These are phyloP conservation scores for Pleurozium schreberi DNA, from an alignment of 225 moss, liverwort and hornwort species.

Conservation along the genomic window DNA sequence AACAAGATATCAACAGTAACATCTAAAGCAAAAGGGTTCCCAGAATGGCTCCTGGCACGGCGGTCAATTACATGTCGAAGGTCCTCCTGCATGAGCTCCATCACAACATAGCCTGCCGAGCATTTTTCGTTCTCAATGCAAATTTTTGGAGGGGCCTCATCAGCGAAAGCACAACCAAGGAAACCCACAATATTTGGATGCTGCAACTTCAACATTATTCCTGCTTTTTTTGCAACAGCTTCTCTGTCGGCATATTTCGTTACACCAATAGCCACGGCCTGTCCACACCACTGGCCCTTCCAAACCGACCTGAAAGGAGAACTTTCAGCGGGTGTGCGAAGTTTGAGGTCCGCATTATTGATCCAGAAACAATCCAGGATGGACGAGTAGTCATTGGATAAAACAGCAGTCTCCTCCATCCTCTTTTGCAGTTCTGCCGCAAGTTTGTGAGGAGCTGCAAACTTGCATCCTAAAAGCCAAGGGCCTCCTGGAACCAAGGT, in stretches of 20 bases:
- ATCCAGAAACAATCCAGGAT: neutral
- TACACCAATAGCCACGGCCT: neutral
- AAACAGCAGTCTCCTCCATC: neutral
- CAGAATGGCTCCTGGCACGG: neutral
- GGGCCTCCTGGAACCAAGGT: neutral
- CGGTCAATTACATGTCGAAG: neutral
- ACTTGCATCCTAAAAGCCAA: neutral
- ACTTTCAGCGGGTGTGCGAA: neutral
- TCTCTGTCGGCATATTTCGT: no score
- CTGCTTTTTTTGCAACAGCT: neutral
- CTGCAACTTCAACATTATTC: neutral
- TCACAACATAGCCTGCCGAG: neutral
- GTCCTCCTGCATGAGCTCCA: neutral
- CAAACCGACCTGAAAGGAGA: neutral
- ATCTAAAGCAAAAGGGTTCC: neutral
- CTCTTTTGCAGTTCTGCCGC: neutral
- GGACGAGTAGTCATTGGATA: neutral
- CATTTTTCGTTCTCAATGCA: neutral
- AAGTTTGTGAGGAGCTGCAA: neutral
- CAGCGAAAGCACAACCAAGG: neutral
- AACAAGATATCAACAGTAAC: neutral
- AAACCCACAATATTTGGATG: neutral
- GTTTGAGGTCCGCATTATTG: neutral
- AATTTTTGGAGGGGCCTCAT: neutral
- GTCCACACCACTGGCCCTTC: neutral